A percentile compares a stretch with the other conserved stretches of the same genome.
These are phyloP conservation scores for Penicillium dipodomyicola DNA, from an alignment of 495 filamentous ascomycete species.

Conservation along the genomic window DNA sequence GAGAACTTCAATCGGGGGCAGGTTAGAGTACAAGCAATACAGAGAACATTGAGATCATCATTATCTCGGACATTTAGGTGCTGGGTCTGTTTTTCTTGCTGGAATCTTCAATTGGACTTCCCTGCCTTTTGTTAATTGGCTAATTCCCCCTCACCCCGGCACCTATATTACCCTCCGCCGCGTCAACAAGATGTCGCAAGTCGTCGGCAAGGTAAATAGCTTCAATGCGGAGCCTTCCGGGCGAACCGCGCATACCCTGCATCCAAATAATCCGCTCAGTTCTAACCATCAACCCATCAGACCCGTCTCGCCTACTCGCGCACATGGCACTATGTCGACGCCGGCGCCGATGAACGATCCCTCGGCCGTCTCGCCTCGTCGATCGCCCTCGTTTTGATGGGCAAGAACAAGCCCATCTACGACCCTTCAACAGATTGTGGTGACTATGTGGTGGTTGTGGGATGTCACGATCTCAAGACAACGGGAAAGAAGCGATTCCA, in stretches of 20 bases:
- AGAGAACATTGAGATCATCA: constrained; percentile 22
- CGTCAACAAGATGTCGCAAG: constrained; percentile 43
- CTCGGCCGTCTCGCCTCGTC: constrained; percentile 88
- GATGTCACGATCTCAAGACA: constrained; percentile 79
- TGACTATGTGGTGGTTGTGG: constrained; percentile 93
- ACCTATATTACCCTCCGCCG: constrained; percentile 1
- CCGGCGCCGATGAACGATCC: constrained; percentile 54
- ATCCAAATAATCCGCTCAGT: constrained; percentile 3
- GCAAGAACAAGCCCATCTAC: constrained; percentile 98
- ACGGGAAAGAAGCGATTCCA: constrained; percentile 90
- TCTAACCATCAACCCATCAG: constrained; percentile 44
- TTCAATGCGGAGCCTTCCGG: constrained; percentile 15
- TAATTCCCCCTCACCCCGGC: neutral
- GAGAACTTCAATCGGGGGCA: constrained; percentile 8
- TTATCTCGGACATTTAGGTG: constrained; percentile 11
- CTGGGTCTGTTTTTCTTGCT: neutral
- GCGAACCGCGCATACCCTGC: constrained; percentile 1
- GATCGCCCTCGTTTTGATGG: constrained; percentile 92
- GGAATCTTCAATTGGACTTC: constrained; percentile 1
- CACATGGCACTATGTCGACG: constrained; percentile 84
- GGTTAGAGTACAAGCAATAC: constrained; percentile 11
- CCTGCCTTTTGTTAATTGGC: neutral
- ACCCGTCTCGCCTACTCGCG: constrained; percentile 95
- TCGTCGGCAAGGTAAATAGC: constrained; percentile 44
- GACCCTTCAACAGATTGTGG: constrained; percentile 96